Evolutionary conservation across 1,284 basidiomycete species (phyloP), one percentile per base, ranked within the genome.

Genomic region (Earliella scabrosa): DNA sequence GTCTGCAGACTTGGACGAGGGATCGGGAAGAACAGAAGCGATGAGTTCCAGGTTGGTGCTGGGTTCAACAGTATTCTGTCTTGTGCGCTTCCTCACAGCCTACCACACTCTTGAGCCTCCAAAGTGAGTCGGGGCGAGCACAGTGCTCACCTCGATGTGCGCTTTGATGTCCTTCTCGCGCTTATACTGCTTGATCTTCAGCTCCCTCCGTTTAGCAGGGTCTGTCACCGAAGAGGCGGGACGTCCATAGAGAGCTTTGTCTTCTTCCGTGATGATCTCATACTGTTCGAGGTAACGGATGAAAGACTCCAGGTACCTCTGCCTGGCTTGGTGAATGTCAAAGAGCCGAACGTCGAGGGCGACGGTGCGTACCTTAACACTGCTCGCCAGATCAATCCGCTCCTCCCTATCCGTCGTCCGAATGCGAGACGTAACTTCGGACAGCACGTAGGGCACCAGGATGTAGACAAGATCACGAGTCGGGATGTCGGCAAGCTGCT

Each of bases 181-280:
- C 71, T 86, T 86, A 71, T 86, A 97, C 68, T 95, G 94, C 58
- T 83, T 85, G 61, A 98, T 96, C 76, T 97, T 98, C 35, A 87
- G 71, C 59, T 96, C 93, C 61, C 95, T 76, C 52, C 89, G 80
- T 68, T 81, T 82, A 0, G 83, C 80, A 16, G 88, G 82, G 72
- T 96, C 90, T 24, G 72, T 71, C 20, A 88, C 73, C 6, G 76
- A 67, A 0, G 80, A 77, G 1, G 79, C 62, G 45, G 77, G 75
- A 46, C 77, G 77, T 35, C 72, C 74, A 61, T 86, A 81, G 7
- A 90, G 68, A 16, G 69, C 75, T 49, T 81, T 80, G 62, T 93
- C 89, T 2, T 81, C 77, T 20, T 82, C 77, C 0, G 86, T 80
- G 2, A 95, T 73, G 45, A 96, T 79, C 24, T 82, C 78, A 68